These are phyloP conservation scores for Rossbeevera mucosa DNA, from an alignment of 768 basidiomycete genomes.

Conservation along the genomic window DNA sequence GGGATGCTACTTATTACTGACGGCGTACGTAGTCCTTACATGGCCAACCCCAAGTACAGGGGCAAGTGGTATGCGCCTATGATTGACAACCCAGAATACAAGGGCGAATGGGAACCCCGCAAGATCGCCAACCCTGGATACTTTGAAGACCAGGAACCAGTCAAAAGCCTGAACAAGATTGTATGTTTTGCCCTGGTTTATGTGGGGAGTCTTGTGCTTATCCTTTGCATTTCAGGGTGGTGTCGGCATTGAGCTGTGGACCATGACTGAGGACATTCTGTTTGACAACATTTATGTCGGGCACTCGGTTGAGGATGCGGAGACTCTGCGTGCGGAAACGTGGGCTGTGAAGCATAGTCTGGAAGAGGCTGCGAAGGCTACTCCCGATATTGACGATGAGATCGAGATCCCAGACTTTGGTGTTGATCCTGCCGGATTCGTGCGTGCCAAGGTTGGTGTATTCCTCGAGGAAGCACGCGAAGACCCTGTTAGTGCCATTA, in stretches of 20 bases:
- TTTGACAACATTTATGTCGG: constrained; percentile 95
- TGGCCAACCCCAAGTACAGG: constrained; percentile 93
- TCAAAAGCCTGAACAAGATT: constrained; percentile 82
- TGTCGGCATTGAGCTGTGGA: constrained; percentile 98
- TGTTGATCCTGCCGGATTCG: constrained; percentile 73
- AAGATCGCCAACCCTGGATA: constrained; percentile 87
- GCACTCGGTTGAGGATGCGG: constrained; percentile 83
- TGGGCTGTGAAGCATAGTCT: constrained; percentile 86
- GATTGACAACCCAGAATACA: constrained; percentile 97
- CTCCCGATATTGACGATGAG: constrained; percentile 43
- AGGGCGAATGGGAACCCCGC: constrained; percentile 88
- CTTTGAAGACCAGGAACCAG: constrained; percentile 84
- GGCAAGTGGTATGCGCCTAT: constrained; percentile 96
- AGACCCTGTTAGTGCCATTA: constrained; percentile 80
- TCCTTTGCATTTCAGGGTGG: constrained; percentile 53
- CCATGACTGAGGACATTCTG: constrained; percentile 94
- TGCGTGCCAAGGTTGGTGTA: constrained; percentile 69
- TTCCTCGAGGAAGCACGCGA: constrained; percentile 77
- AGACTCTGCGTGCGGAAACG: constrained; percentile 78
- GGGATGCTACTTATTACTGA: neutral
- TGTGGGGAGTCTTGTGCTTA: neutral
- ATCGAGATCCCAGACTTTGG: constrained; percentile 49
- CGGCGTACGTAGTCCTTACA: constrained; percentile 54
- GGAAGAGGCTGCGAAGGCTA: constrained; percentile 53
- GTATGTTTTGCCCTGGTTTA: constrained; percentile 37